Base-by-base conservation (phyloP, 495 filamentous ascomycete species). In the Trichoderma gamsii region DNA sequence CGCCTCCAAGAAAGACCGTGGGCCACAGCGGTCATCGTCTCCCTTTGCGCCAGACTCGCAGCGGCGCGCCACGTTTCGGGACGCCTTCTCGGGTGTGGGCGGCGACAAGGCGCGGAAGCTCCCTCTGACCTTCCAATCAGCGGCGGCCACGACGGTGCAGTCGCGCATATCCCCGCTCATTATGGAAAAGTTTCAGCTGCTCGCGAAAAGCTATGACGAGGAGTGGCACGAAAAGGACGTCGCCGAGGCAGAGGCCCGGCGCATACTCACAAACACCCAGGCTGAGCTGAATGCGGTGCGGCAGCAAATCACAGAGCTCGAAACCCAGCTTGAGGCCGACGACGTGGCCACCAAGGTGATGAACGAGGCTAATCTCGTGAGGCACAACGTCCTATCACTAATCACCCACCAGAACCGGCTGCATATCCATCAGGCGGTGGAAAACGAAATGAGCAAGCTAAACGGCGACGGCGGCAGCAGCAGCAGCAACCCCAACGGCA, bases 141-240 rank as follows among this genome's bases (percentile, higher is more conserved):
- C 87, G 63, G 86, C 87, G 1, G 87, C 88, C 64, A 83, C 81
- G 69, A 84, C 85, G 15, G 79, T 90, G 32, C 82, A 84, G 67
- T 77, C 76, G 18, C 82, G 83, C 52, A 82, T 89, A 70, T 82
- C 83, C 1, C 85, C 86, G 3, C 75, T 84, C 5, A 72, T 90
- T 3, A 56, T 85, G 4, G 79, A 85, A 64, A 88, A 88, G 68
- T 82, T 85, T 71, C 78, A 84, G 66, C 79, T 82, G 52, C 77
- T 90, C 4, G 86, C 87, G 3, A 70, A 72, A 21, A 84, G 81
- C 41, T 87, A 86, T 70, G 88, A 90, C 41, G 79, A 79, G 25
- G 86, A 89, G 72, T 79, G 86, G 68, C 79, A 79, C 23, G 85
- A 88, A 69, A 86, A 84, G 71, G 83, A 88, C 43, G 79, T 80